A percentile compares a stretch with the other conserved stretches of the same genome.
Evolutionary conservation across 2,329 filamentous ascomycete species (phyloP).

Genomic region (Penicillium occitanis): DNA sequence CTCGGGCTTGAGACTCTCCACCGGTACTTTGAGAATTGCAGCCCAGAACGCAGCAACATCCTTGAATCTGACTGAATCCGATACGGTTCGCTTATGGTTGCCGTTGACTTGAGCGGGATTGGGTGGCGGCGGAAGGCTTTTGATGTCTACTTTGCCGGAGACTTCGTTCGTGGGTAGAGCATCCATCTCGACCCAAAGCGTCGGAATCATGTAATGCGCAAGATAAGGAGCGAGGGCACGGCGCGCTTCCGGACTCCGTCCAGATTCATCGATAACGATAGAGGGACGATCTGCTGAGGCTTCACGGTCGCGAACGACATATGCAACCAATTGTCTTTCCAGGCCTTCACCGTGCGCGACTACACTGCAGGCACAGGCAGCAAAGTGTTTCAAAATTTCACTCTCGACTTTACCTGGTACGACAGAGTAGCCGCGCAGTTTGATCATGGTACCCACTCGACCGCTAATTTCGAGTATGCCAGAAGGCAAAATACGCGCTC

Average conservation of each 20-base stretch:
- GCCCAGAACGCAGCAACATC: conserved; percentile 73
- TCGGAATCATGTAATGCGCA: conserved; percentile 81
- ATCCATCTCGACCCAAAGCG: conserved; percentile 72
- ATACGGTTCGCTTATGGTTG: conserved; percentile 49
- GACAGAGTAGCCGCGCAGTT: conserved; percentile 74
- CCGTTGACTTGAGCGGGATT: conserved; percentile 48
- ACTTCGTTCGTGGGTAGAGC: conserved; percentile 73
- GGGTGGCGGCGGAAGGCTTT: conserved; percentile 66
- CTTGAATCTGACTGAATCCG: conserved; percentile 65
- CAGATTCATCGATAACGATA: conserved; percentile 67
- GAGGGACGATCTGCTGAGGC: conserved; percentile 55
- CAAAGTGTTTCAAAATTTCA: conserved; percentile 67
- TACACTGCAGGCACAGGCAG: conserved; percentile 70
- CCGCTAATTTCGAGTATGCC: conserved; percentile 74
- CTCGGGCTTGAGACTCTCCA: conserved; percentile 62
- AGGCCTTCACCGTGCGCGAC: conserved; percentile 73
- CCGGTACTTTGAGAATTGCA: conserved; percentile 64
- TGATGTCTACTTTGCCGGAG: conserved; percentile 75
- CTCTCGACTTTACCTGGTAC: conserved; percentile 75
- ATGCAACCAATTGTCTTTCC: conserved; percentile 73
- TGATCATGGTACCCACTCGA: conserved; percentile 76
- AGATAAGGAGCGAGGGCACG: conserved; percentile 64
- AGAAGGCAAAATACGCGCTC: conserved; percentile 64
- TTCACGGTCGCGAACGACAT: conserved; percentile 67
- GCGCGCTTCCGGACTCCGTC: conserved; percentile 68